Conservation (phyloP, 2,329 filamentous ascomycete species). For the Aspergillus candidus region DNA sequence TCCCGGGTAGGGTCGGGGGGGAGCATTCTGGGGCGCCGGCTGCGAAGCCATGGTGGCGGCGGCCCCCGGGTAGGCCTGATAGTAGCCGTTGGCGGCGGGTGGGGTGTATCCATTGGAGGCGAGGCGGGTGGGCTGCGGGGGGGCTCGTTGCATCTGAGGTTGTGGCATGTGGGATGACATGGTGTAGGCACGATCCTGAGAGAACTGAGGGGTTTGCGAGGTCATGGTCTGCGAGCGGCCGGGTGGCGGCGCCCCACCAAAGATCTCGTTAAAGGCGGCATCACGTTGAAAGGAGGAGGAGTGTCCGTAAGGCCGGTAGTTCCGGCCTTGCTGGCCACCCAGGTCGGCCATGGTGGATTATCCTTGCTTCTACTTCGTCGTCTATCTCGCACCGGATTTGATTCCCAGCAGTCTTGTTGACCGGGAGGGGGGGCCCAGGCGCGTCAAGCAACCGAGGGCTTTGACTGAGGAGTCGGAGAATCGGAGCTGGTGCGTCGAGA, state of each 20-base stretch:
- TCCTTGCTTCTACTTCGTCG: slow-evolving; percentile 4
- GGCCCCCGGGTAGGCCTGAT: slow-evolving; percentile 34
- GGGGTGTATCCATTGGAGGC: slow-evolving; percentile 41
- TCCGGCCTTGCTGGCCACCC: slow-evolving; percentile 56
- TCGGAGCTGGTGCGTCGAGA: too few relatives aligned
- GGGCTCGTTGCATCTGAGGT: slow-evolving; percentile 39
- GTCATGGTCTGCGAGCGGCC: slow-evolving; percentile 96
- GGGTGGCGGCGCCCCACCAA: slow-evolving; percentile 76
- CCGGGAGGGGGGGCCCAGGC: too few relatives aligned
- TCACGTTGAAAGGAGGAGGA: slow-evolving; percentile 66
- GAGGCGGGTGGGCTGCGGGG: slow-evolving; percentile 40
- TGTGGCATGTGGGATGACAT: slow-evolving; percentile 55
- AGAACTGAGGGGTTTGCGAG: slow-evolving; percentile 60
- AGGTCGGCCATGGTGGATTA: slow-evolving; percentile 55
- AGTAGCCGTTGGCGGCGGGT: slow-evolving; percentile 35
- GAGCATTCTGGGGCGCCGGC: slow-evolving; percentile 51
- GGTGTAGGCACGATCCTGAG: slow-evolving; percentile 69
- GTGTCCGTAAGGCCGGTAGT: slow-evolving; percentile 52
- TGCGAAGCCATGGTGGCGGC: slow-evolving; percentile 36
- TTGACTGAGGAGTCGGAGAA: too few relatives aligned
- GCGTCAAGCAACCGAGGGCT: too few relatives aligned
- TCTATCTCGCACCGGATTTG: background rate
- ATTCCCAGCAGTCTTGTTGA: too few relatives aligned
- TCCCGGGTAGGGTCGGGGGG: slow-evolving; percentile 56
- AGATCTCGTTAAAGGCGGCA: slow-evolving; percentile 93